Evolutionary conservation across 2,329 filamentous ascomycete species (phyloP), one percentile per base, ranked within the genome.

Genomic region (Neonectria coccinea): DNA sequence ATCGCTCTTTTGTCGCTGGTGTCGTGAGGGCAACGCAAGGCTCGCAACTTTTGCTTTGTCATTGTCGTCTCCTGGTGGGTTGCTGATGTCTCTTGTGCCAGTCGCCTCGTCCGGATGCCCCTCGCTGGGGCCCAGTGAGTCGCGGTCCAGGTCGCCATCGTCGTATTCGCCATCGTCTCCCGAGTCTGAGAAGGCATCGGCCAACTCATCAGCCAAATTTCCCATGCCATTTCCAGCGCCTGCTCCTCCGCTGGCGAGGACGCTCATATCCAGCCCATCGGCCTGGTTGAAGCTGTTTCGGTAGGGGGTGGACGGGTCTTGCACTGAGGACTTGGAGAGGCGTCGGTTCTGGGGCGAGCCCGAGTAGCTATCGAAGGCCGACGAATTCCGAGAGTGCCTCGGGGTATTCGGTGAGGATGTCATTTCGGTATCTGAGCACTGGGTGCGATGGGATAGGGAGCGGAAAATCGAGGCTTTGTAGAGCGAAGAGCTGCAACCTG

Each of bases 191-290:
- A 91, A 88, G 4, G 90, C 89, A 73, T 92, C 91, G 1, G 91
- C 92, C 52, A 96, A 82, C 78, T 96, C 92, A 78, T 95, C 92
- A 2, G 92, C 92, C 53, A 96, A 79, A 71, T 93, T 94, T 33
- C 92, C 92, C 67, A 93, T 82, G 9, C 90, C 90, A 66, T 88
- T 88, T 54, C 80, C 81, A 3, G 76, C 76, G 25, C 77, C 79
- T 50, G 78, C 77, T 41, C 78, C 83, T 45, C 78, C 80, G 59
- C 76, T 77, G 63, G 79, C 78, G 52, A 85, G 81, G n/a, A 81
- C 77, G 62, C 78, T 79, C 56, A 86, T 76, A 58, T 85, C 82
- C n/a, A 82, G 75, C 39, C 74, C 75, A 69, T 87, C 85, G 62
- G 81, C 79, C 58, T 84, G 82, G 71, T 81, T 82, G 70, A 83